Percentiles rank a stretch among this genome's conserved stretches.
Conservation (phyloP, 192 early-diverging fungal species). For the Pecoramyces ruminantium region DNA sequence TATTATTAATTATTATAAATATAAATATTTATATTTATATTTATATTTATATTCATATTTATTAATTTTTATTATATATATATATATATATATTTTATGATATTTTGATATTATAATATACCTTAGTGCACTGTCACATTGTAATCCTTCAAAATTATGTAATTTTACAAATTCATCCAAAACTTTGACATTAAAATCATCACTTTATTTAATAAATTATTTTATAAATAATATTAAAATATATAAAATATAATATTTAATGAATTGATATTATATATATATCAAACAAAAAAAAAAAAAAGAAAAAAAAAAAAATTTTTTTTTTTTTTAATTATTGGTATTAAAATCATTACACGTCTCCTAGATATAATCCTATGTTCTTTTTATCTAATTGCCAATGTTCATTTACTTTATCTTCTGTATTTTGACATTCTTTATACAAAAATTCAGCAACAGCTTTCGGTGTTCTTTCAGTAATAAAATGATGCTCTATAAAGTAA, state of each 20-base stretch:
- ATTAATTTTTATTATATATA: too few relatives aligned
- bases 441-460: background rate
- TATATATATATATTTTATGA: too few relatives aligned
- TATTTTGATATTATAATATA: background rate
- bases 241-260: too few relatives aligned
- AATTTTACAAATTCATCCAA: background rate
- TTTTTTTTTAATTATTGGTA: too few relatives aligned
- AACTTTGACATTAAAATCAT: background rate
- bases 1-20: too few relatives aligned
- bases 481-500: background rate
- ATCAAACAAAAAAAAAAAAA: too few relatives aligned
- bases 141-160: background rate
- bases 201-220: background rate
- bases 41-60: too few relatives aligned
- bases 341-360: background rate
- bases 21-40: too few relatives aligned
- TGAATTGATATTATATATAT: too few relatives aligned
- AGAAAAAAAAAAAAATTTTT: too few relatives aligned
- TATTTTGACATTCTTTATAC: background rate
- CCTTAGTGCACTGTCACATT: background rate
- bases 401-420: background rate
- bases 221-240: too few relatives aligned
- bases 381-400: background rate
- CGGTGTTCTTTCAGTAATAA: background rate
- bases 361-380: background rate